A percentile compares a stretch with the other conserved stretches of the same genome.
phyloP scores from a whole-genome alignment of 352 stramenopile species.

The Globisporangium canariense region DNA sequence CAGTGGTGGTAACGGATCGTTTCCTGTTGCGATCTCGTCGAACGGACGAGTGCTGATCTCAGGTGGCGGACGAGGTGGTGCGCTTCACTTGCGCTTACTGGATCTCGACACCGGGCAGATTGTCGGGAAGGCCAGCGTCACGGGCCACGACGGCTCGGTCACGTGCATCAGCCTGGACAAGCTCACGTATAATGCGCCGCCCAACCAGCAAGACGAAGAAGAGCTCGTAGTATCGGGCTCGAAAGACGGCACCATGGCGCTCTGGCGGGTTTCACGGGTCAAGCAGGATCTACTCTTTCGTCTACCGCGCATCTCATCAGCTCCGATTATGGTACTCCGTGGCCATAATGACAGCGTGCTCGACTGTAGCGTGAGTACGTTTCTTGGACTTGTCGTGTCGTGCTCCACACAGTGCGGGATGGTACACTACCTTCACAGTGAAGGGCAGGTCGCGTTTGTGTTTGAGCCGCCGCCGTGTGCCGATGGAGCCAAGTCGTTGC shows the following conservation, averaged over 20 bases:
- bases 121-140: slow-evolving; percentile 77
- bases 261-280: slow-evolving; percentile 72
- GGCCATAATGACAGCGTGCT: slow-evolving; percentile 48
- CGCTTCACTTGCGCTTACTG: slow-evolving; percentile 69
- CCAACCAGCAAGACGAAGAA: slow-evolving; percentile 55
- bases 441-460: slow-evolving; percentile 69
- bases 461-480: slow-evolving; percentile 30
- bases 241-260: slow-evolving; percentile 56
- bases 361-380: slow-evolving; percentile 66
- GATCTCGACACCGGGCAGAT: slow-evolving; percentile 83
- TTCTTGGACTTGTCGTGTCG: slow-evolving; percentile 60
- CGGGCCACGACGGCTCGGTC: slow-evolving; percentile 61
- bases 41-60: slow-evolving; percentile 75
- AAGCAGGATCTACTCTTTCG: slow-evolving; percentile 76
- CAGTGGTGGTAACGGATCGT: slow-evolving; percentile 21
- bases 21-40: slow-evolving; percentile 61
- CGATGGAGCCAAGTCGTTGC: slow-evolving; percentile 18
- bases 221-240: slow-evolving; percentile 74
- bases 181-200: slow-evolving; percentile 39
- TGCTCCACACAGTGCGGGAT: slow-evolving; percentile 52
- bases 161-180: slow-evolving; percentile 74
- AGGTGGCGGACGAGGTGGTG: slow-evolving; percentile 67
- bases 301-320: slow-evolving; percentile 61
- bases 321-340: slow-evolving; percentile 59
- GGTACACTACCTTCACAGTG: slow-evolving; percentile 70